Evolutionary conservation across 2,329 filamentous ascomycete species (phyloP).

Genomic region (Fusarium palustre): DNA sequence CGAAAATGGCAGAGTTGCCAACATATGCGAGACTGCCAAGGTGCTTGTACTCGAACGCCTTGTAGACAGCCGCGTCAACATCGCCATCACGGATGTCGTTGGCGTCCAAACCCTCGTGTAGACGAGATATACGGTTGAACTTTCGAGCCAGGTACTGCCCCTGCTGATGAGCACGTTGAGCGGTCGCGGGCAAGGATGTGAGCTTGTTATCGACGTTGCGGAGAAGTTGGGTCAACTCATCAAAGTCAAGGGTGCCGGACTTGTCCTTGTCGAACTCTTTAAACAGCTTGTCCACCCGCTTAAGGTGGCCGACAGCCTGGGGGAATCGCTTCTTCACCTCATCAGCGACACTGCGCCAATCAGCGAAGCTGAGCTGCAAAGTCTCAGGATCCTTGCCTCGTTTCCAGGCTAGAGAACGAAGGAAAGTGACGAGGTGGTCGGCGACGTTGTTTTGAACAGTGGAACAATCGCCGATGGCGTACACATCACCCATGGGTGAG

Average conservation of each 20-base stretch:
- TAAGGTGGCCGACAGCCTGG: constrained; percentile 87
- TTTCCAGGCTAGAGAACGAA: constrained; percentile 91
- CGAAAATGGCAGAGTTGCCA: constrained; percentile 96
- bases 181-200: constrained; percentile 92
- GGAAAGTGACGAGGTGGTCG: constrained; percentile 89
- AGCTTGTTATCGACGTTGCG: constrained; percentile 94
- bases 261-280: constrained; percentile 92
- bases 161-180: constrained; percentile 96
- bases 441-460: constrained; percentile 98
- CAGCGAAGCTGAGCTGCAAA: constrained; percentile 85
- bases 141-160: constrained; percentile 93
- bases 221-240: constrained; percentile 88
- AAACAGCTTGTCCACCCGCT: constrained; percentile 91
- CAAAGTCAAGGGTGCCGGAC: constrained; percentile 92
- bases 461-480: constrained; percentile 94
- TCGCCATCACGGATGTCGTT: constrained; percentile 92
- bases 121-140: constrained; percentile 88
- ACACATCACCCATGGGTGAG: constrained; percentile 91
- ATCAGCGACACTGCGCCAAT: constrained; percentile 87
- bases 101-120: constrained; percentile 77
- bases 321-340: constrained; percentile 91
- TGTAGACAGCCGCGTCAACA: constrained; percentile 91
- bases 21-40: constrained; percentile 94
- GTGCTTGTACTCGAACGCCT: constrained; percentile 93
- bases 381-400: constrained; percentile 89